Evolutionary conservation across 768 basidiomycete species (phyloP).

Genomic region (Termitomyces sp.): DNA sequence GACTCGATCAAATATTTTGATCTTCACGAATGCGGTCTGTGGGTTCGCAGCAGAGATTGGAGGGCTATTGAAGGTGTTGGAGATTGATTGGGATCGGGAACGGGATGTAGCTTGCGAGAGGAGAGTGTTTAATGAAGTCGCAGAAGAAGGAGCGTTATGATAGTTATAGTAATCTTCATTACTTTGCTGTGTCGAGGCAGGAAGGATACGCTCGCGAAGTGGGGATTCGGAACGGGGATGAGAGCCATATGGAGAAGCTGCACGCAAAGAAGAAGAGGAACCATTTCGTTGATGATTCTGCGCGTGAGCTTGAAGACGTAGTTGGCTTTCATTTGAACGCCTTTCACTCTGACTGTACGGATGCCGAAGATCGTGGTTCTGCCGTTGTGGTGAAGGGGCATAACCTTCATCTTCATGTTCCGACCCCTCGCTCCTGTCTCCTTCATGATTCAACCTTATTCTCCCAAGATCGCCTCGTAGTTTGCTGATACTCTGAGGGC

Average conservation of each 20-base stretch:
- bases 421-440: conserved; percentile 55
- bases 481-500: conserved; percentile 23
- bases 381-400: conserved; percentile 36
- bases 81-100: conserved; percentile 54
- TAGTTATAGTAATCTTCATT: conserved; percentile 21
- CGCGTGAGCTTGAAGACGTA: conserved; percentile 34
- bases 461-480: conserved; percentile 48
- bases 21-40: conserved; percentile 90
- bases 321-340: conserved; percentile 33
- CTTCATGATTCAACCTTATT: conserved; percentile 39
- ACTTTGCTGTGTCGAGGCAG: conserved; percentile 19
- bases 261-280: conserved; percentile 43
- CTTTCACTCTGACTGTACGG: conserved; percentile 33
- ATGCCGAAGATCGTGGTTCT: conserved; percentile 31
- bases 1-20: conserved; percentile 93
- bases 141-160: conserved; percentile 21
- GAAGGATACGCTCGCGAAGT: conserved; percentile 26
- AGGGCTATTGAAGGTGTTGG: conserved; percentile 56
- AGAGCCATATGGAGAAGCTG: conserved; percentile 29
- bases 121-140: conserved; percentile 43
- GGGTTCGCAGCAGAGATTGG: conserved; percentile 74
- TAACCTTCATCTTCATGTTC: conserved; percentile 62
- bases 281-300: conserved; percentile 50
- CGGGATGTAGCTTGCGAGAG: conserved; percentile 51
- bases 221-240: conserved; percentile 41